Conservation (phyloP, 2,329 filamentous ascomycete species). For the Diaporthe helianthi region DNA sequence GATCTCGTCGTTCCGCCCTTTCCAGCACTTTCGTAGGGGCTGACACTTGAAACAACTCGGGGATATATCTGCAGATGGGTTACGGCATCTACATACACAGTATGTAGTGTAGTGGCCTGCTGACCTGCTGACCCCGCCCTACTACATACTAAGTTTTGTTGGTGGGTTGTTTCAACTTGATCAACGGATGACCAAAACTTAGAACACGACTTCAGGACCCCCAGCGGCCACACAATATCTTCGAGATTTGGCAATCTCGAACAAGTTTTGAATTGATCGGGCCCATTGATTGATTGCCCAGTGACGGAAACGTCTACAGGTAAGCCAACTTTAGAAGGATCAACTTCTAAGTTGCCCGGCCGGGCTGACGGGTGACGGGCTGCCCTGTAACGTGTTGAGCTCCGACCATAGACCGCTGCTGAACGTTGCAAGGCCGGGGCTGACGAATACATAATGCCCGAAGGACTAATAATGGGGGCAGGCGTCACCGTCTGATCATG, state of each 20-base stretch:
- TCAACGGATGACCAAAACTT: background rate
- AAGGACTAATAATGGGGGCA: background rate
- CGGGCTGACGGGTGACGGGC: too few species aligned
- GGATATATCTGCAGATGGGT: constrained; percentile 29
- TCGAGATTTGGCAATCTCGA: constrained; percentile 26
- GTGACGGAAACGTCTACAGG: too few species aligned
- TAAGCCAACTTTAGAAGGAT: constrained; percentile 18
- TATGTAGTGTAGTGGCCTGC: constrained; percentile 3
- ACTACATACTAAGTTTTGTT: too few species aligned
- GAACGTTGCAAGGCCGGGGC: constrained; percentile 12
- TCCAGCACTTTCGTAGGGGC: constrained; percentile 21
- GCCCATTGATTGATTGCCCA: constrained; percentile 12
- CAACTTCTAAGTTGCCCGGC: background rate
- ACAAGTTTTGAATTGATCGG: constrained; percentile 24
- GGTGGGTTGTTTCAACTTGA: constrained; percentile 26
- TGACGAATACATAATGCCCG: background rate
- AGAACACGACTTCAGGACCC: too few species aligned
- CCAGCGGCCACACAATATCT: background rate
- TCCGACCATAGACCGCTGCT: constrained; percentile 1
- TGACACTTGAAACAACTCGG: constrained; percentile 23
- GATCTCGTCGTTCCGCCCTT: constrained; percentile 15
- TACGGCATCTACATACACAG: constrained; percentile 20
- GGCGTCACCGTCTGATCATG: constrained; percentile 9
- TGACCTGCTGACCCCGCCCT: background rate
- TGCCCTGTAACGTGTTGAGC: constrained; percentile 14